These are phyloP conservation scores for California macrophylla DNA, from an alignment of 441 rosid species.

Conservation along the genomic window DNA sequence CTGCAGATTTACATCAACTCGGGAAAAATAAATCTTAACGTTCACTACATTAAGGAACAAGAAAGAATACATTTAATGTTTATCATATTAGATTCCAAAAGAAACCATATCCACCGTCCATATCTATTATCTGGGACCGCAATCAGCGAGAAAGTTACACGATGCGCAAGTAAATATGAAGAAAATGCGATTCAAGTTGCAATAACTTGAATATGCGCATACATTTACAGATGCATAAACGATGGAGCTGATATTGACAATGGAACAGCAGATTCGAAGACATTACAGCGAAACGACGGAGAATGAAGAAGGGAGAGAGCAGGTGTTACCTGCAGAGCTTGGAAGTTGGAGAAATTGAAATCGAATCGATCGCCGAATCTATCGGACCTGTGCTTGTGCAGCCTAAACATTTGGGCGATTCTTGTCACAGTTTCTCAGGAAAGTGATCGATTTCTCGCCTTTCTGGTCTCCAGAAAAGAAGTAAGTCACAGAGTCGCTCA, in stretches of 20 bases:
- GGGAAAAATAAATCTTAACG: neutral
- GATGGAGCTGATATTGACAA: neutral
- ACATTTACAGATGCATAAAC: neutral
- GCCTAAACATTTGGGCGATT: slow-evolving; percentile 7
- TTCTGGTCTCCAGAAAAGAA: neutral
- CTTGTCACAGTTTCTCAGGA: neutral
- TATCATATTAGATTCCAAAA: neutral
- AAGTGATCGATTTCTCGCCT: slow-evolving; percentile 5
- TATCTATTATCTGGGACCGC: neutral
- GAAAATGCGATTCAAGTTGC: neutral
- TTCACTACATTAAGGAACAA: neutral
- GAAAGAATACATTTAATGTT: neutral
- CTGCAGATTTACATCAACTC: neutral
- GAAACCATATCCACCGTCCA: neutral
- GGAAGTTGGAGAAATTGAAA: slow-evolving; percentile 10
- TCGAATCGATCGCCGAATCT: slow-evolving; percentile 7
- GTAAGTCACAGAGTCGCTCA: neutral
- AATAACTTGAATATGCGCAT: neutral
- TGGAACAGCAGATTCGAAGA: slow-evolving; percentile 1
- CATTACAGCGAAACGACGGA: neutral
- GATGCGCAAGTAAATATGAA: neutral
- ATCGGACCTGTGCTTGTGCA: slow-evolving; percentile 5
- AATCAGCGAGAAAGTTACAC: neutral
- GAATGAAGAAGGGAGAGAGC: neutral
- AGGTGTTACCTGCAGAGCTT: slow-evolving; percentile 5